Conservation (phyloP, 768 basidiomycete species). For the Sistotremastrum niveocremeum region DNA sequence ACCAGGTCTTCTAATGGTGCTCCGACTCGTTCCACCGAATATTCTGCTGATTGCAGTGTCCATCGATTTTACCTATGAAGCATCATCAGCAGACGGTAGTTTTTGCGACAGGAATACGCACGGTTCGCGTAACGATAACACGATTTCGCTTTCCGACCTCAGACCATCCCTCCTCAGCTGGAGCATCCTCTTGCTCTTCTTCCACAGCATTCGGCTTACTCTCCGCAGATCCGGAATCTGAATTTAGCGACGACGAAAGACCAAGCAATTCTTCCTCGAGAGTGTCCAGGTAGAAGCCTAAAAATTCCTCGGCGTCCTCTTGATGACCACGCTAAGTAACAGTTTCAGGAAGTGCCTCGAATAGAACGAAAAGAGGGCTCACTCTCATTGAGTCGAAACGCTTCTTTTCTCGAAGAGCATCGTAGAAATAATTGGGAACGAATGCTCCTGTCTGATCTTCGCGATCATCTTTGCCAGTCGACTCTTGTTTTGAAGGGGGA, state of each 20-base stretch:
- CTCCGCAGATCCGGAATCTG: conserved; percentile 21
- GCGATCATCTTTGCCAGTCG: conserved; percentile 28
- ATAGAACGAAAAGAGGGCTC: conserved; percentile 16
- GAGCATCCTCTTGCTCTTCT: conserved; percentile 29
- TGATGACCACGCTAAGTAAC: conserved; percentile 67
- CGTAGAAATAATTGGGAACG: conserved; percentile 76
- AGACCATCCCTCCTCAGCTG: conserved; percentile 65
- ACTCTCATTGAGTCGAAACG: conserved; percentile 89
- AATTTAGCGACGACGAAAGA: conserved; percentile 40
- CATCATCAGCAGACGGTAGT: background rate
- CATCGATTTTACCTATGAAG: conserved; percentile 50
- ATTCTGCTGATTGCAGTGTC: conserved; percentile 86
- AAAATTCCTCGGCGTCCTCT: conserved; percentile 96
- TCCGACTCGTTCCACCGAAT: conserved; percentile 88
- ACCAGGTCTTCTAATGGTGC: conserved; percentile 65
- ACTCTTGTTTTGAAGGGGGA: conserved; percentile 6
- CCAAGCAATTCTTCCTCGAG: conserved; percentile 82
- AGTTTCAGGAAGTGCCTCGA: conserved; percentile 3
- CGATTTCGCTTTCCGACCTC: conserved; percentile 89
- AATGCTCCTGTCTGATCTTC: conserved; percentile 40
- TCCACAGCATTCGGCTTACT: conserved; percentile 20
- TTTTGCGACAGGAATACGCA: conserved; percentile 23
- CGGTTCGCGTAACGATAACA: conserved; percentile 64
- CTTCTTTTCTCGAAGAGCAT: conserved; percentile 88
- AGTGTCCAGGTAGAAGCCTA: conserved; percentile 94